Conservation (phyloP, 768 basidiomycete genomes). For the Paxillus ammoniavirescens region DNA sequence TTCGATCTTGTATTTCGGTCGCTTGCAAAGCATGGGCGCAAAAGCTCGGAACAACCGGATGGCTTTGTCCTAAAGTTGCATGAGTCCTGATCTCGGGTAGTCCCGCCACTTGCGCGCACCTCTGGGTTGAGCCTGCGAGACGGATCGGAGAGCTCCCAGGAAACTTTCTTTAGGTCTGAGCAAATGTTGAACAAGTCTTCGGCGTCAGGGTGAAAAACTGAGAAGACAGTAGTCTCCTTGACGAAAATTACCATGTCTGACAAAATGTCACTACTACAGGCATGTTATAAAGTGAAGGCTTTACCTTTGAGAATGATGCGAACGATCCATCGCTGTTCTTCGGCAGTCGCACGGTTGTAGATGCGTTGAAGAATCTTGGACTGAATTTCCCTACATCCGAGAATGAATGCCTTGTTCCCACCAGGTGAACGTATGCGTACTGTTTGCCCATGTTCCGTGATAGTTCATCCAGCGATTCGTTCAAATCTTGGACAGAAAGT, state of each 20-base stretch:
- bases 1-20: conserved; percentile 77
- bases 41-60: conserved; percentile 85
- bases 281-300: not conserved
- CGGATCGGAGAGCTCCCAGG: conserved; percentile 84
- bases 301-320: conserved; percentile 92
- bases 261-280: not conserved
- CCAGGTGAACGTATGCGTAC: conserved; percentile 38
- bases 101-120: conserved; percentile 28
- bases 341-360: conserved; percentile 75
- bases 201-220: conserved; percentile 92
- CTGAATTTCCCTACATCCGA: conserved; percentile 61
- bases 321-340: conserved; percentile 95
- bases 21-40: conserved; percentile 93
- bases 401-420: conserved; percentile 5
- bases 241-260: conserved; percentile 90
- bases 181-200: conserved; percentile 94
- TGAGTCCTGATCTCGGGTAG: conserved; percentile 3
- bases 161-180: conserved; percentile 92
- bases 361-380: conserved; percentile 73
- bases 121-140: conserved; percentile 60
- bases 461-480: conserved; percentile 76
- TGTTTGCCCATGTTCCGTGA: conserved; percentile 70
- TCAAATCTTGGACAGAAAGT: conserved; percentile 81
- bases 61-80: conserved; percentile 65
- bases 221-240: conserved; percentile 90